phyloP scores from a whole-genome alignment of 345 rosid species.

The Brassica napus region Da-Ae NC_063435.1:11603001-11603500 shows the following conservation, averaged over 20 bases:
- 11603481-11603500: background rate
- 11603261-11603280: constrained; percentile 55
- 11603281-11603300: constrained; percentile 47
- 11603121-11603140: constrained; percentile 66
- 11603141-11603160: constrained; percentile 54
- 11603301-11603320: constrained; percentile 59
- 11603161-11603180: constrained; percentile 58
- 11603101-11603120: constrained; percentile 59
- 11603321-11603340: constrained; percentile 45
- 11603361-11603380: constrained; percentile 52
- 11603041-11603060: constrained; percentile 76
- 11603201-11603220: constrained; percentile 1
- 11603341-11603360: constrained; percentile 55
- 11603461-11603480: background rate
- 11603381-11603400: constrained; percentile 42
- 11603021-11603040: constrained; percentile 70
- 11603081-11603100: constrained; percentile 85
- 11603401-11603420: constrained; percentile 43
- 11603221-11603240: background rate
- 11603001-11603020: constrained; percentile 62
- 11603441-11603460: background rate
- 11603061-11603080: constrained; percentile 81
- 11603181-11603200: constrained; percentile 33
- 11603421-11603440: constrained; percentile 52
- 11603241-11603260: background rate